Base-by-base conservation (phyloP, 1,284 basidiomycete species). In the Trichosporon sp. region DNA sequence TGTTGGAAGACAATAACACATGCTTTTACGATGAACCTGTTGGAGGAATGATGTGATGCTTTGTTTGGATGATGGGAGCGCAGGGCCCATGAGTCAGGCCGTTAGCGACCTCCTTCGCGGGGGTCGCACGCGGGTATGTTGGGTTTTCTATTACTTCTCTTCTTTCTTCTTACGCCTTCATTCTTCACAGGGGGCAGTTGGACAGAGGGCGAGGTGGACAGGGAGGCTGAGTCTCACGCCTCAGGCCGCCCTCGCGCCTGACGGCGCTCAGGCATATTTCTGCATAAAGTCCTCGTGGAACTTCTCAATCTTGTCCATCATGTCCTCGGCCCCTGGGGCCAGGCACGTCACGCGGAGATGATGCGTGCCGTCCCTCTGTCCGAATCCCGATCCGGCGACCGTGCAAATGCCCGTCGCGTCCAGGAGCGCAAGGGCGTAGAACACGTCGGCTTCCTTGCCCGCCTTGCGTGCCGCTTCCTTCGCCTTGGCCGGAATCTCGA, bases 341-440 rank as follows among this genome's bases (percentile, higher is more conserved):
- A 94, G 84, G 75, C 92, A 92, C 14, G 92, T 94, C 81, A 94
- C 80, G 32, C 93, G 85, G 79, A 95, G 92, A 83, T 96, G 93
- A 83, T 89, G 89, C 79, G 93, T 90, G 46, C 90, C 92, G 70
- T 91, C 89, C 84, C 88, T 89, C 85, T 96, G 93, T 0, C 94
- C 93, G 77, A 96, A 96, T 4, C 94, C 94, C 67, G 89, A 90
- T 0, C 94, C 94, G 4, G 92, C 91, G 0, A 96, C 91, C 35
- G 92, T 91, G 76, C 93, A 95, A 75, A 96, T 94, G 8, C 94
- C 94, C 0, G 93, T 95, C 76, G 89, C 88, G 73, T 94, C 79
- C 64, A 96, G 85, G 69, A 96, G 80, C 73, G 87, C 88, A 65
- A 94, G 85, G 40, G 92, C 88, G 79, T 96, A 96, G 77, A 94